Evolutionary conservation across 257 asterid species (phyloP), one percentile per base, ranked within the genome.

Genomic region (Anisodus tanguticus): DNA sequence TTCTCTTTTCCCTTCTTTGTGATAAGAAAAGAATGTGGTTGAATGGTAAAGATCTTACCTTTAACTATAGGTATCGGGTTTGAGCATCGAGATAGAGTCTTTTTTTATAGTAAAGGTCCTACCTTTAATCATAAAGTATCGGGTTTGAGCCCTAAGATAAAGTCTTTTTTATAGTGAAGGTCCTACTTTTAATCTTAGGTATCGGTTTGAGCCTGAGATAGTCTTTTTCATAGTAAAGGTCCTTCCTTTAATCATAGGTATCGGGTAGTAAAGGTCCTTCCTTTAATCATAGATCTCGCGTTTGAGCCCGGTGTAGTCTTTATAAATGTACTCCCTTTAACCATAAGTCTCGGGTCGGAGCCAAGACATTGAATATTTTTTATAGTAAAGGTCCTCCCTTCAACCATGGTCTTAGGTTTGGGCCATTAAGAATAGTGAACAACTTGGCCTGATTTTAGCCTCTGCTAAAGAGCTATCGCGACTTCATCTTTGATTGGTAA

Each of bases 401-500:
- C 13, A 4, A 11, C 59, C 13, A 54, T 4, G 59, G 17, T 12
- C 4, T 60, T 4, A 37, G 0, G 5, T 60, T 58, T 58, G 64
- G 35, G 35, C 91, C 49, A 91, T 93, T 79, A 86, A 69, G 66
- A 89, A 89, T 86, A 85, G 49, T 81, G 92, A 93, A 41, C 92
- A 91, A 19, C 88, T 95, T 67, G 98, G 92, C 85, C 92, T 74
- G 91, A 92, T 93, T 89, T 87, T 95, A 84, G 90, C 82, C 7
- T 88, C 82, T 9, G 93, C 98, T 70, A 86, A 89, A 57, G 86
- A 91, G 45, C 89, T 84, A 22, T 91, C 96, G 1, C 93, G 90
- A 43, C 98, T 98, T 93, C 91, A 84, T 92, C 84, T 90, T 95
- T 83, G 97, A 95, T 83, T 95, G 98, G 98, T 92, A 59, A 35